These are phyloP conservation scores for Acacia pycnantha DNA, from an alignment of 331 rosid genomes.

Conservation along the genomic window DNA sequence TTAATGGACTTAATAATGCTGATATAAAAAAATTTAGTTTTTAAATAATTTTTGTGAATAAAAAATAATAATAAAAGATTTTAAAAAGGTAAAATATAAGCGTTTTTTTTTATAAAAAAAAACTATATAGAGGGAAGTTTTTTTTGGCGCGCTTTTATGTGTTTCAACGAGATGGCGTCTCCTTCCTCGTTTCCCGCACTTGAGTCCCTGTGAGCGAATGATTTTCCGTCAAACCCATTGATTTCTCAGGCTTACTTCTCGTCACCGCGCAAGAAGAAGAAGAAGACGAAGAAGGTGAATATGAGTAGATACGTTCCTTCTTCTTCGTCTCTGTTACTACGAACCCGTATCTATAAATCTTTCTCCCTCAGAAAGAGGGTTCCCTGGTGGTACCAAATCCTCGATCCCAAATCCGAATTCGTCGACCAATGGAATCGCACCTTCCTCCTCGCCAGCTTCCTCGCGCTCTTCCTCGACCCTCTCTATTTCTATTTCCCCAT, in stretches of 20 bases:
- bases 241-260: background rate
- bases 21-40: too few species aligned
- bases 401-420: slow-evolving; percentile 56
- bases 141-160: background rate
- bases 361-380: slow-evolving; percentile 50
- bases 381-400: slow-evolving; percentile 78
- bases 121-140: background rate
- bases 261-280: background rate
- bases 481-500: slow-evolving; percentile 72
- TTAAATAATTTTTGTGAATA: background rate
- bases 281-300: background rate
- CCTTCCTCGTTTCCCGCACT: background rate
- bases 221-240: background rate
- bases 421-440: slow-evolving; percentile 61
- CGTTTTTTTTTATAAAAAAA: too few species aligned
- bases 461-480: slow-evolving; percentile 80
- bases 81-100: background rate
- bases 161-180: background rate
- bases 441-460: slow-evolving; percentile 54
- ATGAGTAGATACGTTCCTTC: slow-evolving; percentile 32
- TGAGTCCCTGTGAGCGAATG: background rate
- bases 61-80: background rate
- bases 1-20: too few species aligned
- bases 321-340: slow-evolving; percentile 41
- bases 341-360: slow-evolving; percentile 36